phyloP scores from a whole-genome alignment of 2,329 filamentous ascomycete species.

The Metarhizium guizhouense region DNA sequence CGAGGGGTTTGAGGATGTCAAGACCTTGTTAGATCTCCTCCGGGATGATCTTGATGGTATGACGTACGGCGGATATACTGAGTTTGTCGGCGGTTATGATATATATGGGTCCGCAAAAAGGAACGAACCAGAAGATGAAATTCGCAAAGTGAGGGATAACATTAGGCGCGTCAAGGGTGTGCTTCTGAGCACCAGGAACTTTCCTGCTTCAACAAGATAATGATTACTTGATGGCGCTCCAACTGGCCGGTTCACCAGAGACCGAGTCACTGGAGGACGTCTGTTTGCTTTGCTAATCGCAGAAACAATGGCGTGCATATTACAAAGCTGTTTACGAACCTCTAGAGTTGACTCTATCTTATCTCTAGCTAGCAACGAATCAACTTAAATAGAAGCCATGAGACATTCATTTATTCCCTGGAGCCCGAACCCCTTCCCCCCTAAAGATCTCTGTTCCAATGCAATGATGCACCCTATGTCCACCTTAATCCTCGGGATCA shows the following conservation, averaged over 20 bases:
- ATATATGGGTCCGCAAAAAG: conserved; percentile 34
- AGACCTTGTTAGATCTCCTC: conserved; percentile 47
- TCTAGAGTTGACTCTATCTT: too few species aligned
- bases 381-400: too few species aligned
- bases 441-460: too few species aligned
- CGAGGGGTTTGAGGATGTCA: conserved; percentile 40
- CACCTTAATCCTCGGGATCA: conserved; percentile 10
- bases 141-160: conserved; percentile 62
- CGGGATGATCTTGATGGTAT: conserved; percentile 57
- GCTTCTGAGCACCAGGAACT: conserved; percentile 64
- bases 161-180: conserved; percentile 75
- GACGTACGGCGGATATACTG: conserved; percentile 33
- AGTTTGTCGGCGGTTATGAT: conserved; percentile 29
- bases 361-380: too few species aligned
- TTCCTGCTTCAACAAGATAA: conserved; percentile 41
- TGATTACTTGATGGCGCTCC: too few species aligned
- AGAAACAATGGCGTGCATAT: too few species aligned
- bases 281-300: background rate
- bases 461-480: too few species aligned
- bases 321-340: too few species aligned
- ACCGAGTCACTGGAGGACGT: background rate
- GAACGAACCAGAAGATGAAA: conserved; percentile 57
- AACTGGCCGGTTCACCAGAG: too few species aligned
- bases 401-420: too few species aligned
- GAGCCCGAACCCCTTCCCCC: too few species aligned